Base-by-base conservation (phyloP, 1,139 yeast genomes). In the Yamadazyma friedrichii region DNA sequence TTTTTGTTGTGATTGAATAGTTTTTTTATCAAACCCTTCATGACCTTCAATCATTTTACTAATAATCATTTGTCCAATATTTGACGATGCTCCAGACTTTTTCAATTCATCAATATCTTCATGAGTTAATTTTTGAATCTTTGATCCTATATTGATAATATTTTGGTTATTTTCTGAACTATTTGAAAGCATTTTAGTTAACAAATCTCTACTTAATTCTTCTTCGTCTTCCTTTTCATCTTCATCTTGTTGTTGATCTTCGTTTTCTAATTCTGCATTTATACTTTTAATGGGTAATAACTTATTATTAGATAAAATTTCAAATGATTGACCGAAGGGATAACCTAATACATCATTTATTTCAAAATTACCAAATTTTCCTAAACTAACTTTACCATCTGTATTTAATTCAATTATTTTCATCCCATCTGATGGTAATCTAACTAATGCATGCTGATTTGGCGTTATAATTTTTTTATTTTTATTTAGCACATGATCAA, bases 241-340 rank as follows among this genome's bases (percentile, higher is more conserved):
- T 15, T 9, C 12, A n/a, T 33, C 35, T 52, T 57, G 11, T 53
- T 38, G 12, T 51, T 61, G 71, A 12, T 49, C 60, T 4, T 59
- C 31, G 62, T 57, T 58, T 12, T 52, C 59, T 20, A 56, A 59
- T 5, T 49, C 54, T 9, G 45, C 55, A 48, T 63, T 54, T 39
- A 71, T 56, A 29, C 67, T 62, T 41, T 65, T 64, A 35, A 80
- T 74, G 2, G 84, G 78, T 38, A 61, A 62, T 8, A 82, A 80
- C 22, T 68, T 65, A 44, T 70, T 66, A 45, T 79, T 82, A 37
- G 80, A 86, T 25, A 74, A 58, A 33, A 93, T 85, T 58, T 93
- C 98, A 63, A 93, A 93, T 0, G 95, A 81, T 53, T 86, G 91
- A 1, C 98, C 98, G 53, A 79, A 84, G 4, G 93, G 86, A 54